Evolutionary conservation across 2,329 filamentous ascomycete genomes (phyloP).

Genomic region (Penicillium sp.): DNA sequence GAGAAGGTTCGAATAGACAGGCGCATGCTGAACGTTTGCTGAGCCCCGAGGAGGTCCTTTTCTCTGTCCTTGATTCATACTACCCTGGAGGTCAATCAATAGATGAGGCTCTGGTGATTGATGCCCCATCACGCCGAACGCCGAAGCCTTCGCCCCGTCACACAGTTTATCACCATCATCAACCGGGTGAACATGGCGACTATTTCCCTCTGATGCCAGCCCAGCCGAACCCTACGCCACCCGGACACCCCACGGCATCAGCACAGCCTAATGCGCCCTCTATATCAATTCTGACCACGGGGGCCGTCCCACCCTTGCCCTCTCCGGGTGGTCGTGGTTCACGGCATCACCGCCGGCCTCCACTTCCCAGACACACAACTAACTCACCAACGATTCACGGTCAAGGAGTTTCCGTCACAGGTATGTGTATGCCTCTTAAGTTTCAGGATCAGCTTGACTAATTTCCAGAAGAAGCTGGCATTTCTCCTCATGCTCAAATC

Average conservation of each 20-base stretch:
- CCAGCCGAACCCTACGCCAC: constrained; percentile 41
- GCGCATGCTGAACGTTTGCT: constrained; percentile 64
- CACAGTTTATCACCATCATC: constrained; percentile 46
- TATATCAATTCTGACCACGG: constrained; percentile 77
- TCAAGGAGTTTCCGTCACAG: constrained; percentile 45
- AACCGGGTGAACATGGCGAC: constrained; percentile 70
- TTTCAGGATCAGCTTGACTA: background rate
- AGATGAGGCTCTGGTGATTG: constrained; percentile 87
- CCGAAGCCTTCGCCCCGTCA: constrained; percentile 74
- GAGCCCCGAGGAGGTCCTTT: constrained; percentile 82
- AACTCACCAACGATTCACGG: constrained; percentile 72
- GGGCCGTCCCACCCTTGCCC: constrained; percentile 74
- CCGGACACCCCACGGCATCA: constrained; percentile 43
- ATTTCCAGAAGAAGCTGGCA: constrained; percentile 25
- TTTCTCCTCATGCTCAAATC: constrained; percentile 28
- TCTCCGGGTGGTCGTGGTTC: constrained; percentile 70
- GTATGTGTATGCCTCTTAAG: constrained; percentile 21
- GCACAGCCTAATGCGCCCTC: constrained; percentile 54
- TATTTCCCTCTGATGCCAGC: constrained; percentile 76
- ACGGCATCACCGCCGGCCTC: constrained; percentile 57
- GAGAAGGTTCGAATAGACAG: constrained; percentile 53
- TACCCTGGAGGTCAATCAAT: constrained; percentile 84
- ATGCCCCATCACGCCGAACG: constrained; percentile 72
- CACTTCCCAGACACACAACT: constrained; percentile 68
- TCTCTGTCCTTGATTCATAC: constrained; percentile 72